phyloP scores from a whole-genome alignment of 192 early-diverging fungal species.

The Ambispora gerdemannii region DNA sequence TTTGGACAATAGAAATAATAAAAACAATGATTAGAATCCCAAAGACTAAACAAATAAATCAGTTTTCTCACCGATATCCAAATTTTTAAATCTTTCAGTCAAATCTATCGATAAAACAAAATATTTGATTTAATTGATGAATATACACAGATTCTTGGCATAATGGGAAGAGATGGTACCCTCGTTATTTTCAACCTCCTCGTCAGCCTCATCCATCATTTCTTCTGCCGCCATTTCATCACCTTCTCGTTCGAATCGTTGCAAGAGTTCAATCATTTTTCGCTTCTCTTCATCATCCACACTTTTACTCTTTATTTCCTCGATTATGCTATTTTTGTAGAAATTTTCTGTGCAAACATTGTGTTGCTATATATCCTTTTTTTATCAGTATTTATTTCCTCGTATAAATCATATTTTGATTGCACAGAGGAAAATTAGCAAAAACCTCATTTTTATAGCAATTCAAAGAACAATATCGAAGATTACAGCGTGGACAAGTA shows the following conservation, averaged over 20 bases:
- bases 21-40: slow-evolving; percentile 23
- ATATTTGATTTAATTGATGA: neutral
- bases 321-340: slow-evolving; percentile 54
- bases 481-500: slow-evolving; percentile 65
- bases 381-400: no score
- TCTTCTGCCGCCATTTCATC: slow-evolving; percentile 34
- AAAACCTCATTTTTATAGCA: slow-evolving; percentile 61
- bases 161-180: neutral
- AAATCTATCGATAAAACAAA: slow-evolving; percentile 37
- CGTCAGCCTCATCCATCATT: slow-evolving; percentile 37
- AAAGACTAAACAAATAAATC: slow-evolving; percentile 1
- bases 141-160: neutral
- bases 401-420: slow-evolving; percentile 39
- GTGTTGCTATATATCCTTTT: no score
- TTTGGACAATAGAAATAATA: slow-evolving; percentile 35
- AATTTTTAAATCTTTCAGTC: slow-evolving; percentile 35
- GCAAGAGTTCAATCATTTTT: slow-evolving; percentile 51
- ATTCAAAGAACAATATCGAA: slow-evolving; percentile 59
- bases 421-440: neutral
- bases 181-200: slow-evolving; percentile 2
- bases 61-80: slow-evolving; percentile 38
- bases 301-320: slow-evolving; percentile 47
- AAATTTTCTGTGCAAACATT: slow-evolving; percentile 65
- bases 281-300: slow-evolving; percentile 43
- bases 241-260: slow-evolving; percentile 43